phyloP scores from a whole-genome alignment of 1,139 yeast genomes.

The Lodderomyces margitis region DNA sequence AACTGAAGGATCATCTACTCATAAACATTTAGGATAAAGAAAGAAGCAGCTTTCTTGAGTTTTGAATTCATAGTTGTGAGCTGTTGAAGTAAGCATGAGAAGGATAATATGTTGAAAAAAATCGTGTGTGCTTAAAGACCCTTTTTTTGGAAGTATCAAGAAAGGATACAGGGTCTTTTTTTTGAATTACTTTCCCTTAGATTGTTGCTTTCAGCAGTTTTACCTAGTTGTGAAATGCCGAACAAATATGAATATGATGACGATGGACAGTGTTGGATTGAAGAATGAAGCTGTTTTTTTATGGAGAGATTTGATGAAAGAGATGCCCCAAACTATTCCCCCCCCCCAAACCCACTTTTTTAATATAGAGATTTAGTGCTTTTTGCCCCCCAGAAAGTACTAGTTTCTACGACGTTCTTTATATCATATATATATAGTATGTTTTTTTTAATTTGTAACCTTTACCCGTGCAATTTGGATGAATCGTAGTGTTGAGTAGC shows the following conservation, averaged over 20 bases:
- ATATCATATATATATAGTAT: background rate
- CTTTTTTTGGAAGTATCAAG: background rate
- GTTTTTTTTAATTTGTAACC: background rate
- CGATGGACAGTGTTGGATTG: too few relatives aligned
- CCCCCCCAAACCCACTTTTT: slow-evolving; percentile 2
- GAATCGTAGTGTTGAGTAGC: too few relatives aligned
- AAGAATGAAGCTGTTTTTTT: background rate
- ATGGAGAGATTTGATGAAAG: slow-evolving; percentile 1
- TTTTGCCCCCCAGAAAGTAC: background rate
- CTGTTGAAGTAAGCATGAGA: slow-evolving; percentile 14
- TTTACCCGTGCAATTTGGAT: background rate
- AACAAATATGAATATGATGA: too few relatives aligned
- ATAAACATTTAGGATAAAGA: slow-evolving; percentile 5
- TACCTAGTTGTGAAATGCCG: background rate
- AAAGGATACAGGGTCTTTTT: background rate
- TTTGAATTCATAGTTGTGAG: slow-evolving; percentile 8
- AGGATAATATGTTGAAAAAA: background rate
- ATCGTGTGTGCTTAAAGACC: background rate
- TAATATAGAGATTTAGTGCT: background rate
- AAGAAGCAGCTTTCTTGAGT: background rate
- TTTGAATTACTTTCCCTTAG: background rate
- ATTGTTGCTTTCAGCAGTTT: background rate
- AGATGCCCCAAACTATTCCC: background rate
- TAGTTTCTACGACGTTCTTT: background rate
- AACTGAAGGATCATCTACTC: slow-evolving; percentile 9